Conservation (phyloP, 1,284 basidiomycete species). For the Marasmius tenuissimus region DNA sequence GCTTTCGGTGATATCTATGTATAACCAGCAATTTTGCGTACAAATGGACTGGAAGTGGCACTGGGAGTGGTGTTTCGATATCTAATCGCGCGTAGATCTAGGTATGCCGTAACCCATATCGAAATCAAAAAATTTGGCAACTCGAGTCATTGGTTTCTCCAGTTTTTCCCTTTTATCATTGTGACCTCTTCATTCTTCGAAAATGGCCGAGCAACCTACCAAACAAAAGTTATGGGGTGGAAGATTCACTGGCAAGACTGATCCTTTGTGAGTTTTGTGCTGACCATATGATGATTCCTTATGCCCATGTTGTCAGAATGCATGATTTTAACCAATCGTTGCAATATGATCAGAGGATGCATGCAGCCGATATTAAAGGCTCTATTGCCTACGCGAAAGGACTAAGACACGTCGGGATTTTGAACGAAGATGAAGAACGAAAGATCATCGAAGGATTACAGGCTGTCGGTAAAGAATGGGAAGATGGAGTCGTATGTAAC, state of each 20-base stretch:
- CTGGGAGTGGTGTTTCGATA: too few species aligned
- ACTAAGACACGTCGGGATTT: conserved; percentile 75
- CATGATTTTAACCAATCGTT: conserved; percentile 95
- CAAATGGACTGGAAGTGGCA: too few species aligned
- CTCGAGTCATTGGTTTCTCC: background rate
- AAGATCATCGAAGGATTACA: conserved; percentile 81
- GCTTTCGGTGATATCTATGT: too few species aligned
- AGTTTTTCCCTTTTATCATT: background rate
- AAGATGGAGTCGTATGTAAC: conserved; percentile 59
- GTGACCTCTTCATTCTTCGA: conserved; percentile 13
- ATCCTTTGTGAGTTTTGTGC: conserved; percentile 71
- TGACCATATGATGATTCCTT: conserved; percentile 2
- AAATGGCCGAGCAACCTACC: conserved; percentile 59
- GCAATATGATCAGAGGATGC: conserved; percentile 93
- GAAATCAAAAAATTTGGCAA: too few species aligned
- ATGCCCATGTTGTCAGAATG: conserved; percentile 58
- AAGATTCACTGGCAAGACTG: conserved; percentile 85
- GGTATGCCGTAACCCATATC: too few species aligned
- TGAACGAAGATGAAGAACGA: conserved; percentile 73
- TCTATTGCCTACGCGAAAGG: conserved; percentile 96
- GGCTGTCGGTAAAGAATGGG: conserved; percentile 86
- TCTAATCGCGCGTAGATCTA: too few species aligned
- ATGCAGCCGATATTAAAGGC: conserved; percentile 87
- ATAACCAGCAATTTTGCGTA: too few species aligned
- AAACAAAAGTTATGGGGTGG: conserved; percentile 90